These are phyloP conservation scores for Pistacia integerrima DNA, from an alignment of 345 rosid genomes.

Conservation along the genomic window DNA sequence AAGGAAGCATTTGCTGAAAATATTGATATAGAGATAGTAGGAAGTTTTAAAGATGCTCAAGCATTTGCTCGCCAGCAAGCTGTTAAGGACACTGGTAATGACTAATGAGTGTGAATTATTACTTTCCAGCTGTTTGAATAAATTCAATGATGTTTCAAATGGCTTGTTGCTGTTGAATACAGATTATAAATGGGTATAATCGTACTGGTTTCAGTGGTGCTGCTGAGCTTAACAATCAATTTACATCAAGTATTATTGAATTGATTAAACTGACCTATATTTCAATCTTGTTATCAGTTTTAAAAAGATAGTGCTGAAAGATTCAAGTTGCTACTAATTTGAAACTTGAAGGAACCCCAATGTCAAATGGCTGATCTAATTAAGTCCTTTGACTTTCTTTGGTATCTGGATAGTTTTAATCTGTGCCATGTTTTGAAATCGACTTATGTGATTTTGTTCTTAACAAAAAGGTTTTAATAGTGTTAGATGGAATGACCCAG, in stretches of 20 bases:
- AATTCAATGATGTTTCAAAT: background rate
- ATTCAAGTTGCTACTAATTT: too few relatives aligned
- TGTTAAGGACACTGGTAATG: slow-evolving; percentile 62
- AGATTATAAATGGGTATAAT: background rate
- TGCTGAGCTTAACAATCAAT: background rate
- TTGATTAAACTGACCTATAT: background rate
- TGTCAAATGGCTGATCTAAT: background rate
- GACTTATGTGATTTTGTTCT: background rate
- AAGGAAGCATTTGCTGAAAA: slow-evolving; percentile 88
- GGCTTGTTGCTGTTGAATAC: background rate
- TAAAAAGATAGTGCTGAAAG: background rate
- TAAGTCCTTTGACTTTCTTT: background rate
- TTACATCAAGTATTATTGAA: background rate
- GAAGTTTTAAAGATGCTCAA: slow-evolving; percentile 81
- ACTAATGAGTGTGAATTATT: slow-evolving; percentile 31
- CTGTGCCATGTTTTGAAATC: background rate
- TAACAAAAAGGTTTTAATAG: background rate
- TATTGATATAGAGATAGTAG: slow-evolving; percentile 69
- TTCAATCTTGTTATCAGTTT: background rate
- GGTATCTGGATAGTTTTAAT: background rate
- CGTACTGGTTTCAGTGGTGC: background rate
- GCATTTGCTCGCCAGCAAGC: slow-evolving; percentile 73
- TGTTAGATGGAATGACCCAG: slow-evolving; percentile 40
- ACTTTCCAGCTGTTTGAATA: background rate
- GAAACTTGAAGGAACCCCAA: background rate